Conservation (phyloP, 2,329 filamentous ascomycete species). For the Ceratocystis ficicola region DNA sequence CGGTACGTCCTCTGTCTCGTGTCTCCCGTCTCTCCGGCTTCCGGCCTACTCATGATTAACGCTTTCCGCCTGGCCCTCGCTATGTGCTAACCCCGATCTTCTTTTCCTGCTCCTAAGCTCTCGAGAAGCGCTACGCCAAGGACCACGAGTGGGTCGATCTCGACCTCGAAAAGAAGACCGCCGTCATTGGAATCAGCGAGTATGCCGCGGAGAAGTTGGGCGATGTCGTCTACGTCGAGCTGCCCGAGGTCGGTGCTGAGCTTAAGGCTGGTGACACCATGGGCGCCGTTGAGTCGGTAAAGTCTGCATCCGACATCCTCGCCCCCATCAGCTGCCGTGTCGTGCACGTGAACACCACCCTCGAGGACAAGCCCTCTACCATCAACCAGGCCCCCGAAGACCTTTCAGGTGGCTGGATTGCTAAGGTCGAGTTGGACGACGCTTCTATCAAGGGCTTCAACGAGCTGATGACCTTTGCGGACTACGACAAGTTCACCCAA, state of each 20-base stretch:
- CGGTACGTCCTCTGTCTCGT: conserved; percentile 27
- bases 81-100: background rate
- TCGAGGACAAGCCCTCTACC: conserved; percentile 73
- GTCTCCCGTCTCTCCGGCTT: conserved; percentile 5
- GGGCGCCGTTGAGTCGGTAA: conserved; percentile 94
- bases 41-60: conserved; percentile 11
- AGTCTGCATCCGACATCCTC: conserved; percentile 96
- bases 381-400: conserved; percentile 88
- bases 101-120: conserved; percentile 33
- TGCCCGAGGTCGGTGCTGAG: conserved; percentile 59
- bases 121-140: conserved; percentile 77
- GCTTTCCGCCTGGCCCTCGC: background rate
- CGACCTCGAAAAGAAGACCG: conserved; percentile 67
- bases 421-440: conserved; percentile 67
- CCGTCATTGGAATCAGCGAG: conserved; percentile 70
- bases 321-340: conserved; percentile 71
- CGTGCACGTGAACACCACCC: conserved; percentile 55
- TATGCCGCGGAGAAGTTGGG: conserved; percentile 89
- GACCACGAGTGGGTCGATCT: conserved; percentile 98
- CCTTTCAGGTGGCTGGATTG: conserved; percentile 77
- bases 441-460: conserved; percentile 55
- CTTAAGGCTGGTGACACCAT: conserved; percentile 69
- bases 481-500: conserved; percentile 63
- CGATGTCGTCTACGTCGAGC: conserved; percentile 94
- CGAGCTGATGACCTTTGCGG: conserved; percentile 60